Evolutionary conservation across 495 filamentous ascomycete species (phyloP).

Genomic region (Cercophora samala): DNA sequence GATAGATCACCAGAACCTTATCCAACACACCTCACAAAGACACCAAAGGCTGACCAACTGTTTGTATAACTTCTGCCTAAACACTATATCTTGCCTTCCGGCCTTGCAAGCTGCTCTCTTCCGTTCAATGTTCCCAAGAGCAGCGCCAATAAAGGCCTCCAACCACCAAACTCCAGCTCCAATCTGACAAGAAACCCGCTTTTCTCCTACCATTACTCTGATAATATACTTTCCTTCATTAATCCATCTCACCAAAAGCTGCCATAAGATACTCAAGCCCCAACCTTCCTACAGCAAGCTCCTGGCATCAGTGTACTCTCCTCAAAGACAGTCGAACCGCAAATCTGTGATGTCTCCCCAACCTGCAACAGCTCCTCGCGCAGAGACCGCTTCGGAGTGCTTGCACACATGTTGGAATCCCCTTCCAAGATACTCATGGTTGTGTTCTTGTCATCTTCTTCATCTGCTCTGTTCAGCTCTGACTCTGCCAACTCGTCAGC

Average conservation of each 20-base stretch:
- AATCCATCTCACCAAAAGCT: background rate
- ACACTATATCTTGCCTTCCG: background rate
- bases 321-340: background rate
- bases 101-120: background rate
- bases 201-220: background rate
- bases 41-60: background rate
- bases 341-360: background rate
- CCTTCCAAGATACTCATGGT: background rate
- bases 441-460: background rate
- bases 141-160: background rate
- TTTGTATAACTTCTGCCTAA: slow-evolving; percentile 6
- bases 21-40: background rate
- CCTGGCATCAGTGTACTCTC: background rate
- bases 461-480: background rate
- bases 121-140: background rate
- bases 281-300: background rate
- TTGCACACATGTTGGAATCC: background rate
- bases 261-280: background rate
- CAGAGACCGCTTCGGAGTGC: slow-evolving; percentile 4
- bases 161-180: background rate
- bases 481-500: background rate
- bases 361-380: slow-evolving; percentile 5
- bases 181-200: background rate
- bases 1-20: too few species aligned
- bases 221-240: background rate